Evolutionary conservation across 257 asterid species (phyloP), one percentile per base, ranked within the genome.

Genomic region (Nicotiana undulata): DNA sequence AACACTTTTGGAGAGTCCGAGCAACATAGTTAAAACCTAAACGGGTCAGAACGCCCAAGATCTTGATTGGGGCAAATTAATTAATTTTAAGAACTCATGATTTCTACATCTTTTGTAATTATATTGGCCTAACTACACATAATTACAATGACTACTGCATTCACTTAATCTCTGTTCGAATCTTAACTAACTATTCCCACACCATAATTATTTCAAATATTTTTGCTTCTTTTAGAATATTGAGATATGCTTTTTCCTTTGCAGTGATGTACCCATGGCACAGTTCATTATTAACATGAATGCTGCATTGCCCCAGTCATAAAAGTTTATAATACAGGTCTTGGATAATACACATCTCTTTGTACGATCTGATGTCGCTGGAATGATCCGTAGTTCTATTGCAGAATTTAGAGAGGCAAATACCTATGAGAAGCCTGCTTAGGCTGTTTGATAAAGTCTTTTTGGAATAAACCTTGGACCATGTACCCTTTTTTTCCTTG

Each of bases 181-280:
- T 60, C 44, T 5, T 9, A 11, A 53, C 20, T n/a, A 22, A 2
- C 28, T 26, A 75, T 52, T 75, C 72, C 12, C 58, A 29, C 74
- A 15, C 58, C 37, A 53, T 67, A 65, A 74, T 58, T 6, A 63
- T 67, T 76, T 66, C 51, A 28, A 77, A 60, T 24, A 29, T 1
- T 12, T 10, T 24, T 40, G 7, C 13, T 4, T 58, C 15, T 3
- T 59, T n/a, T 7, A 10, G 15, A 9, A 59, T 59, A 5, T 16
- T 72, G 31, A 72, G 56, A 46, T 72, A n/a, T 40, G 18, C 17
- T 0, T 67, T 20, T 64, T 82, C 28, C 26, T 77, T 31, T 83
- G 89, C 88, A 92, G 98, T 79, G 98, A 94, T 55, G 82, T 94
- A 53, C 98, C 98, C 4, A 90, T 94, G 98, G 96, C 98, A 3